Percentiles rank a stretch among this genome's conserved stretches.
Conservation (phyloP, 2,329 filamentous ascomycete species). For the Thermomyces lanuginosus region DNA sequence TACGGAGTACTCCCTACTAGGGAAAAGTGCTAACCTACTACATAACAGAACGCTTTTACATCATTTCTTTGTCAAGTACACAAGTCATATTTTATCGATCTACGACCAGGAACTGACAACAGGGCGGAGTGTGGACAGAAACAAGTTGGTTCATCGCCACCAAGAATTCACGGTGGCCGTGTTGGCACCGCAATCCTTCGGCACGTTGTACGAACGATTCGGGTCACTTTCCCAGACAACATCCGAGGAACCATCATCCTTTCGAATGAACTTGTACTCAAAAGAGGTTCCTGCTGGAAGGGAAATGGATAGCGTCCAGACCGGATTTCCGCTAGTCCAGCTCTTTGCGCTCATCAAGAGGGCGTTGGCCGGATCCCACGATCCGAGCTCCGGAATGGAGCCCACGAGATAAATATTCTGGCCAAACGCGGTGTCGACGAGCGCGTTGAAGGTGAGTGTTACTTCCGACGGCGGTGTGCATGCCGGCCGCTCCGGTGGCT, state of each 20-base stretch:
- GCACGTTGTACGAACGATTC: slow-evolving; percentile 27
- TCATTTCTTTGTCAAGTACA: too few species aligned
- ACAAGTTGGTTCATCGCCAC: slow-evolving; percentile 17
- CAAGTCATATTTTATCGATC: too few species aligned
- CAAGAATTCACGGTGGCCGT: slow-evolving; percentile 20
- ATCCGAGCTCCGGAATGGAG: slow-evolving; percentile 41
- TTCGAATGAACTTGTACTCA: slow-evolving; percentile 53
- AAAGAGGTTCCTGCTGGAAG: slow-evolving; percentile 41
- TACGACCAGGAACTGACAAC: too few species aligned
- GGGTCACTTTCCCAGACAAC: slow-evolving; percentile 49
- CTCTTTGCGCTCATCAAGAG: slow-evolving; percentile 40
- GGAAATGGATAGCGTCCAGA: slow-evolving; percentile 44
- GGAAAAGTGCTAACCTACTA: too few species aligned
- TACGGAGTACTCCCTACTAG: too few species aligned
- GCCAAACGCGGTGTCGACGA: slow-evolving; percentile 42
- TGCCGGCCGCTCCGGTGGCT: slow-evolving; percentile 3
- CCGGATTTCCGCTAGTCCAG: slow-evolving; percentile 43
- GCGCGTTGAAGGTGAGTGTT: slow-evolving; percentile 46
- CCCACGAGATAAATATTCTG: slow-evolving; percentile 52
- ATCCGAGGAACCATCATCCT: slow-evolving; percentile 38
- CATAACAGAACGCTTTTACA: too few species aligned
- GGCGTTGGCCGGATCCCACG: slow-evolving; percentile 42
- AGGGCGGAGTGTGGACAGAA: too few species aligned
- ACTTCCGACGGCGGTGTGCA: slow-evolving; percentile 27
- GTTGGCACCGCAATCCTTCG: slow-evolving; percentile 18